Evolutionary conservation across 2,329 filamentous ascomycete species (phyloP).

Genomic region (Aspergillus fijiensis): DNA sequence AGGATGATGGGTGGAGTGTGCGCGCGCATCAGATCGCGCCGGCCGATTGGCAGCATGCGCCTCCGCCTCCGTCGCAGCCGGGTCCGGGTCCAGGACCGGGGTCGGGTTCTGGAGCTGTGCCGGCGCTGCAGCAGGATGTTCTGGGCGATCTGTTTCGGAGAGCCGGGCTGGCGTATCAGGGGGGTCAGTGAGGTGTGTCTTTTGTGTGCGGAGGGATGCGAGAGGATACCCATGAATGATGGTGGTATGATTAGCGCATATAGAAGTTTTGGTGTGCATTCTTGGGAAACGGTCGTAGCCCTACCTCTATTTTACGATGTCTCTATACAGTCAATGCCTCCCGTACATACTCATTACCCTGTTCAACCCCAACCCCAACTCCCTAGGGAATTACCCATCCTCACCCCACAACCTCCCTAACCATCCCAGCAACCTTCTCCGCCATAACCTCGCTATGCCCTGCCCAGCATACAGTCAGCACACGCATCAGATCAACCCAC

Average conservation of each 20-base stretch:
- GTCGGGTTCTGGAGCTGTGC: conserved; percentile 10
- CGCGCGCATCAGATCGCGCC: conserved; percentile 44
- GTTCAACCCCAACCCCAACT: too few relatives aligned
- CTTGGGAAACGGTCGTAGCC: background rate
- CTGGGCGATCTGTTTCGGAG: conserved; percentile 45
- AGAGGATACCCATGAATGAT: background rate
- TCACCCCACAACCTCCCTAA: conserved; percentile 42
- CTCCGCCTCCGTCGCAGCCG: conserved; percentile 13
- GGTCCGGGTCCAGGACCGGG: conserved; percentile 15
- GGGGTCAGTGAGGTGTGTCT: conserved; percentile 10
- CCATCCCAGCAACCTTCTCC: conserved; percentile 50
- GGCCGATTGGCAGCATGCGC: conserved; percentile 21
- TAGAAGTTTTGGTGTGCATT: background rate
- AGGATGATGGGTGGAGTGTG: conserved; percentile 53
- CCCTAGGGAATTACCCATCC: background rate
- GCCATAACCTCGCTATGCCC: conserved; percentile 51
- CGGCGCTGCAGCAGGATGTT: conserved; percentile 33
- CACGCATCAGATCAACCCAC: background rate
- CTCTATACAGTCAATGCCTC: too few relatives aligned
- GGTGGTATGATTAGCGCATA: background rate
- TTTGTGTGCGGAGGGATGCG: background rate
- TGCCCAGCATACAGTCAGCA: conserved; percentile 17
- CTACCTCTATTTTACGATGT: background rate
- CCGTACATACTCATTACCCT: too few relatives aligned
- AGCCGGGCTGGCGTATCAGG: conserved; percentile 39